A percentile compares a stretch with the other conserved stretches of the same genome.
phyloP scores from a whole-genome alignment of 345 rosid species.

The Dipteronia dyeriana region DNA sequence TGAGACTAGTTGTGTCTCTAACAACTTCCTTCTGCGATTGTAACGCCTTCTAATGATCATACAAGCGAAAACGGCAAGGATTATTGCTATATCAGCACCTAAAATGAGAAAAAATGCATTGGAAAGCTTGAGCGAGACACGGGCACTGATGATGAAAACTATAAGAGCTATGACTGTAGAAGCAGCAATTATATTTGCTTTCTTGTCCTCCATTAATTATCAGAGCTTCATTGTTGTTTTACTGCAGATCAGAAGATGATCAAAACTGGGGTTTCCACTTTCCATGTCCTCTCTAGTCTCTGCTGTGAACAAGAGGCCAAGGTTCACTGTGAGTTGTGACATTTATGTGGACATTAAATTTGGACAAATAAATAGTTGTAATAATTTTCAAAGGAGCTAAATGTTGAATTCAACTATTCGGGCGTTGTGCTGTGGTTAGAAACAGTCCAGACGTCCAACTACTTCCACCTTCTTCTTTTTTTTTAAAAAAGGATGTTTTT shows the following conservation, averaged over 20 bases:
- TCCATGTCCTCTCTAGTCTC: neutral
- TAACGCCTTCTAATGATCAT: conserved; percentile 45
- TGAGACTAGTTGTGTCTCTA: conserved; percentile 44
- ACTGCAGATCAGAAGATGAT: neutral
- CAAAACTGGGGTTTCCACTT: neutral
- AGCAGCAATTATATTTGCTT: conserved; percentile 45
- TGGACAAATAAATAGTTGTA: neutral
- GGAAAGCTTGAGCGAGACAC: conserved; percentile 57
- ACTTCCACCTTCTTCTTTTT: neutral
- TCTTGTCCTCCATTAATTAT: conserved; percentile 73
- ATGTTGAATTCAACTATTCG: neutral
- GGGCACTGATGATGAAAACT: conserved; percentile 40
- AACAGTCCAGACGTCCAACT: conserved; percentile 13
- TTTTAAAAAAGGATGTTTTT: neutral
- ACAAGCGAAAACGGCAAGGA: conserved; percentile 55
- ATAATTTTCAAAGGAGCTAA: neutral
- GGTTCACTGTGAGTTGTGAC: no score
- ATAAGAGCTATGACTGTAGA: conserved; percentile 33
- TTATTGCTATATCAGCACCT: conserved; percentile 62
- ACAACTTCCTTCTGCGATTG: conserved; percentile 39
- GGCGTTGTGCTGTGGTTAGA: neutral
- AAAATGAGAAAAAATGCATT: conserved; percentile 58
- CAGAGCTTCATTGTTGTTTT: conserved; percentile 21
- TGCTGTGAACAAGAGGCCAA: neutral
- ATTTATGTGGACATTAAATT: neutral